Evolutionary conservation across 768 basidiomycete genomes (phyloP).

Genomic region (Pleurotus giganteus): DNA sequence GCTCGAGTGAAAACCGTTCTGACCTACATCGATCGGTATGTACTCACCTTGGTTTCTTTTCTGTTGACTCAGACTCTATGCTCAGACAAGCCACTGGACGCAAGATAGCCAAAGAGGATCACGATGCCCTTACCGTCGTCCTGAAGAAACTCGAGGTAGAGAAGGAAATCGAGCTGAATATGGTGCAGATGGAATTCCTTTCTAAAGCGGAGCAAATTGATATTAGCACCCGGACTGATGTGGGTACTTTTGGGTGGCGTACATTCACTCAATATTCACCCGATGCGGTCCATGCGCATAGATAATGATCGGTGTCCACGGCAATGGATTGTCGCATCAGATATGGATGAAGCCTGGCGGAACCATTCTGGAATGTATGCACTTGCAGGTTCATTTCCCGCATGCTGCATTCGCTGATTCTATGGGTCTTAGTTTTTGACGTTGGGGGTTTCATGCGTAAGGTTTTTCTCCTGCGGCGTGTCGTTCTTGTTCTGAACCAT

Average conservation of each 20-base stretch:
- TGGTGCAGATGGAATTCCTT: slow-evolving; percentile 4
- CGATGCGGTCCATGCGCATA: background rate
- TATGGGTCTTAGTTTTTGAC: background rate
- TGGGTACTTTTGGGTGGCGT: background rate
- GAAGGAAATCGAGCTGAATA: slow-evolving; percentile 1
- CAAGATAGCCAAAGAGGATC: background rate
- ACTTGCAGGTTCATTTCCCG: background rate
- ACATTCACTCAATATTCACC: background rate
- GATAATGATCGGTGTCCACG: slow-evolving; percentile 10
- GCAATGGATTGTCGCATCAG: slow-evolving; percentile 7
- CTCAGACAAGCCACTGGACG: slow-evolving; percentile 4
- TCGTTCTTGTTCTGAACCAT: background rate
- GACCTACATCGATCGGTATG: slow-evolving; percentile 8
- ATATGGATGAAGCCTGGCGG: slow-evolving; percentile 10
- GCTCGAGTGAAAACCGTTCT: background rate
- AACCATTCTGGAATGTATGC: background rate
- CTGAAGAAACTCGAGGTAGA: background rate
- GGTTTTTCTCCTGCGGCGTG: background rate
- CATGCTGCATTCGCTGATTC: background rate
- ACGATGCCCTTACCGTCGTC: background rate
- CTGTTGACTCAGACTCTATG: background rate
- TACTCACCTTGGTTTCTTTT: background rate
- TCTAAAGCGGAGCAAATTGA: slow-evolving; percentile 5
- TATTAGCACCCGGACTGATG: slow-evolving; percentile 6
- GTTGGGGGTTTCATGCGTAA: background rate